Percentiles rank a stretch among this genome's conserved stretches.
Evolutionary conservation across 192 early-diverging fungal genomes (phyloP).

Genomic region (Umbelopsis sp.): DNA sequence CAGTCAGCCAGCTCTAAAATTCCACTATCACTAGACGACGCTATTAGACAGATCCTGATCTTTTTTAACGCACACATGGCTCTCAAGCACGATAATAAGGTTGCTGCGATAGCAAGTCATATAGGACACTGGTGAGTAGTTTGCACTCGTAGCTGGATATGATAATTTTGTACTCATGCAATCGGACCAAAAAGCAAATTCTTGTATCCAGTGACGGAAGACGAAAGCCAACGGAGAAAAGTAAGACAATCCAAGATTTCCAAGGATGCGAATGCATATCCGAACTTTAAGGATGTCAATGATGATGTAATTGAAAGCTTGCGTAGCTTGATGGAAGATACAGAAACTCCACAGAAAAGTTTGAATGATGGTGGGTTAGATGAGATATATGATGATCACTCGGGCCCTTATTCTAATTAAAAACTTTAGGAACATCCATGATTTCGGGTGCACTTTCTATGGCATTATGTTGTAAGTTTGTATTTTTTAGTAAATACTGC

Average conservation of each 20-base stretch:
- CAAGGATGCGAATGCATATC: slow-evolving; percentile 59
- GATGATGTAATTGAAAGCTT: slow-evolving; percentile 51
- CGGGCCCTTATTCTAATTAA: neutral
- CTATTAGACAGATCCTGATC: slow-evolving; percentile 76
- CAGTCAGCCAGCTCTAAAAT: slow-evolving; percentile 40
- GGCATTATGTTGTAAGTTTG: slow-evolving; percentile 59
- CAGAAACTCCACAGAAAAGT: slow-evolving; percentile 16
- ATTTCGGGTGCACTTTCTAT: slow-evolving; percentile 63
- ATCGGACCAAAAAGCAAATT: slow-evolving; percentile 45
- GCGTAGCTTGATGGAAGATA: slow-evolving; percentile 38
- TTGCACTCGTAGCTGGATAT: neutral
- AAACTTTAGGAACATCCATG: slow-evolving; percentile 44
- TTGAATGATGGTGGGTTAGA: slow-evolving; percentile 22
- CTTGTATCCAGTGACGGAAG: slow-evolving; percentile 50
- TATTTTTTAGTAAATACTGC: neutral
- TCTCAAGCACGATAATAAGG: slow-evolving; percentile 81
- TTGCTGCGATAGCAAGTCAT: slow-evolving; percentile 85
- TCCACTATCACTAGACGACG: slow-evolving; percentile 62
- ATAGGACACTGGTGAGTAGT: slow-evolving; percentile 50
- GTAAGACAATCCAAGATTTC: slow-evolving; percentile 28
- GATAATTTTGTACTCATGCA: neutral
- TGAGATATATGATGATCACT: neutral
- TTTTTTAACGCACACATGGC: slow-evolving; percentile 95
- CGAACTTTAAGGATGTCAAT: slow-evolving; percentile 53
- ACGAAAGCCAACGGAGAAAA: slow-evolving; percentile 26